Evolutionary conservation across 2,329 filamentous ascomycete species (phyloP), one percentile per base, ranked within the genome.

Genomic region (Fusarium transvaalense): DNA sequence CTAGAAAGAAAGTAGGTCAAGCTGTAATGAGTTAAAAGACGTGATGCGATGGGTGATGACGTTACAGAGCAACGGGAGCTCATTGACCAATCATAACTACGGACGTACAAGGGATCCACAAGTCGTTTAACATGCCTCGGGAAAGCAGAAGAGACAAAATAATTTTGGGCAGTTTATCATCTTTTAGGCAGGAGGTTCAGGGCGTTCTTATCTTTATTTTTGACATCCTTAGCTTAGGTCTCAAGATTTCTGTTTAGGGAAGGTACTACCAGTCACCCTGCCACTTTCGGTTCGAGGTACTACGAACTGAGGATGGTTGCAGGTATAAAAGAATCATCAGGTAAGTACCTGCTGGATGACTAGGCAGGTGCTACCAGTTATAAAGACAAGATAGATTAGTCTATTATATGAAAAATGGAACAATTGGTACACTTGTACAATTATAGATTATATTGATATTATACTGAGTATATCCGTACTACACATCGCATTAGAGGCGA

Each of bases 11-110:
- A 56, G 64, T 56, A 46, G 45, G 19, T 38, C 32, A 39, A 25
- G 35, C 32, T 21, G 35, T 39, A 61, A 25, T 27, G 45, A 41
- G 66, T 56, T 29, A 32, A 39, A 72, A 72, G 58, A 48, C 68
- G 72, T 72, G 64, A 74, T 69, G 61, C 39, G 45, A 71, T 66
- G 58, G 66, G 35, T 56, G 58, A 73, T 74, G 72, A 74, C 72
- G 72, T 72, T 71, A 53, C 34, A 39, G 21, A 21, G 21, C 5
- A 58, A 53, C n/a, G 52, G 52, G n/a, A 46, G 39, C 19, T 45
- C n/a, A 56, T 64, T 59, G 64, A 23, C 56, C 66, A 73, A 73
- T 74, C 58, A 61, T 2, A 15, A 10, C 9, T 6, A 6, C 8
- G 3, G 12, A 5, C 19, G 1, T n/a, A 29, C 17, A 9, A n/a